Evolutionary conservation across 345 rosid species (phyloP), one percentile per base, ranked within the genome.

Genomic region (Hibiscus tridactylites): DNA sequence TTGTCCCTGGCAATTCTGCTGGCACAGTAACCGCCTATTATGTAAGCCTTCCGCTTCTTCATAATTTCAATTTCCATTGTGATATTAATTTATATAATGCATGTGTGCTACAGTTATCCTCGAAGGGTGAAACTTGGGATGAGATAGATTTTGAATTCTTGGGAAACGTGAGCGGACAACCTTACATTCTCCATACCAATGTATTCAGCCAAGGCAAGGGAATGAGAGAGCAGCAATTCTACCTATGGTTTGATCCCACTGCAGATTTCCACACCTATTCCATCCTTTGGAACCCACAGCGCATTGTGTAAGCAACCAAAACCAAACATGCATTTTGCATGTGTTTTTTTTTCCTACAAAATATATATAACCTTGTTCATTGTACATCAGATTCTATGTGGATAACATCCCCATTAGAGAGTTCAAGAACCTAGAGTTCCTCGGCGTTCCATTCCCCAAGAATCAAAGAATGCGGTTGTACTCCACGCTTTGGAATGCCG

Each of bases 1-100:
- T 78, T 26, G 80, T 73, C 6, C 35, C 77, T 7, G 77, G 80
- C 4, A 65, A 78, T 70, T 78, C 80, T 44, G 77, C 80, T 73
- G 80, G 80, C 49, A 73, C 80, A 11, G 80, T 73, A 42, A 69
- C 77, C 19, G 71, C 77, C 0, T 77, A 49, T 49, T 77, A 77
- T 54, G 77, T 77, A 21, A 15, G 76, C 28, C 31, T 3, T 1
- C 33, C 1, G 5, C 17, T 50, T 50, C 5, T 39, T 39, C 5
- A 3, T 49, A 49, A 12, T 15, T 47, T 10, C 15, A 12, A 3
- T 47, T 47, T 9, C 16, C 49, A 44, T 47, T 49, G 15, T 49
- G 52, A 46, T 47, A 53, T 53, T 53, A 16, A 53, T 6, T 53
- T 52, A 1, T 52, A 46, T 46, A n/a, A 17, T 54, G 59, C 2